These are phyloP conservation scores for Anisogramma anomala DNA, from an alignment of 2,329 filamentous ascomycete genomes.

Conservation along the genomic window DNA sequence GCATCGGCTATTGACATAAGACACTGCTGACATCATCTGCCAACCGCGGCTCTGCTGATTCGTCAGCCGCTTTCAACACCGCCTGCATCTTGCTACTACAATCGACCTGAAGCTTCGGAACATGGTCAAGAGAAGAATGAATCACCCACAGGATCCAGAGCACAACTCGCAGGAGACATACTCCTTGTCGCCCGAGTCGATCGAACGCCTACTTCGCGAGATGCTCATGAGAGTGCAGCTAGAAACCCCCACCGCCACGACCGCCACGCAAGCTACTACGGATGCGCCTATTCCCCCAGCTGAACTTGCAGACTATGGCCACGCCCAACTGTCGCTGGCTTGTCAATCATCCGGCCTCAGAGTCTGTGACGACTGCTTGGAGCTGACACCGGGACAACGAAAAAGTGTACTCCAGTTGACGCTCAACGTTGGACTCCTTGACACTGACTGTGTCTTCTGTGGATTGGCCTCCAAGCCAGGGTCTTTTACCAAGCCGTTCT, in stretches of 20 bases:
- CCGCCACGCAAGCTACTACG: too few species aligned
- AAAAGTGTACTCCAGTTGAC: background rate
- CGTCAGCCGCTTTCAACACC: background rate
- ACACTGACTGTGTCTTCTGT: background rate
- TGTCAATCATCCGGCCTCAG: background rate
- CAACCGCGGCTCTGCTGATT: background rate
- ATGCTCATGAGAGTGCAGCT: background rate
- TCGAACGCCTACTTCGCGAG: background rate
- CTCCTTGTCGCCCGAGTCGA: background rate
- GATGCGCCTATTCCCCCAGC: too few species aligned
- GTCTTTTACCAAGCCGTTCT: constrained; percentile 71
- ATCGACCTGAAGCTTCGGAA: background rate
- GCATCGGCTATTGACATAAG: background rate
- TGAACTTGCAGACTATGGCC: too few species aligned
- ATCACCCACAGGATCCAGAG: background rate
- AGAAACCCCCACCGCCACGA: too few species aligned
- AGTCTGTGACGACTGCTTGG: background rate
- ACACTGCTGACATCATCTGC: background rate
- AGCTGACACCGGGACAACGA: background rate
- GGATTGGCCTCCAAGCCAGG: constrained; percentile 36
- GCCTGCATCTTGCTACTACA: too few species aligned
- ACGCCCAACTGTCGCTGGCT: too few species aligned
- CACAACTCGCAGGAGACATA: background rate
- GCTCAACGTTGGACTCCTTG: background rate
- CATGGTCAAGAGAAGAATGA: background rate